These are phyloP conservation scores for Ilex asprella DNA, from an alignment of 257 asterid genomes.

Conservation along the genomic window DNA sequence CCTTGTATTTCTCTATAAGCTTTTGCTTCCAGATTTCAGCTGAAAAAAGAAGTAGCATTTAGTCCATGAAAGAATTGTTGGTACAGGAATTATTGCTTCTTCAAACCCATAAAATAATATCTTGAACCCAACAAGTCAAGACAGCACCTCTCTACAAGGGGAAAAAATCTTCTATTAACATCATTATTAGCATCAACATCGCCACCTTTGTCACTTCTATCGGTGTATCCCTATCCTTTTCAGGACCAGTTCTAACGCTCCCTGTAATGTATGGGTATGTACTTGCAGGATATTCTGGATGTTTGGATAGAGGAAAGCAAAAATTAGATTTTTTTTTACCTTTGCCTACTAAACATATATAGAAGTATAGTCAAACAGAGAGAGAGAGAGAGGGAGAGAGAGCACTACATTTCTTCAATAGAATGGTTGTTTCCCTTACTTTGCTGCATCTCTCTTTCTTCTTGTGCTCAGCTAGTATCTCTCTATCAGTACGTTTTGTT, in stretches of 20 bases:
- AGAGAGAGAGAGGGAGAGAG: slow-evolving; percentile 13
- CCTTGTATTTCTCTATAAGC: slow-evolving; percentile 65
- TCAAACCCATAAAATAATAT: background rate
- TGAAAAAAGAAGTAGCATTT: slow-evolving; percentile 28
- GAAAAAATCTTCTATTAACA: too few species aligned
- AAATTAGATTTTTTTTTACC: too few species aligned
- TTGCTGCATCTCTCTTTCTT: slow-evolving; percentile 94
- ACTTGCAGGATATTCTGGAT: too few species aligned
- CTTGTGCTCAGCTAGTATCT: slow-evolving; percentile 76
- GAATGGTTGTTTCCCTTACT: slow-evolving; percentile 86
- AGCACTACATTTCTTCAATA: slow-evolving; percentile 60
- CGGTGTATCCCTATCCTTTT: too few species aligned
- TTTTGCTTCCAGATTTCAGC: slow-evolving; percentile 71
- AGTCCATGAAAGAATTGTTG: background rate
- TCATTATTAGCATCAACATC: too few species aligned
- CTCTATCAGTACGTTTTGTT: slow-evolving; percentile 55
- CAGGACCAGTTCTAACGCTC: too few species aligned
- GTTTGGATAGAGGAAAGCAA: too few species aligned
- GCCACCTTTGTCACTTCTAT: too few species aligned
- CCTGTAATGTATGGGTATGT: too few species aligned
- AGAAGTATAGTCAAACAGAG: background rate
- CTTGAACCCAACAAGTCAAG: background rate
- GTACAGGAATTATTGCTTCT: background rate
- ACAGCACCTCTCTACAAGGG: background rate
- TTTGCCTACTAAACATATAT: background rate